Percentiles rank a stretch among this genome's conserved stretches.
Conservation (phyloP, 2,329 filamentous ascomycete species). For the Teratosphaeria gauchensis region DNA sequence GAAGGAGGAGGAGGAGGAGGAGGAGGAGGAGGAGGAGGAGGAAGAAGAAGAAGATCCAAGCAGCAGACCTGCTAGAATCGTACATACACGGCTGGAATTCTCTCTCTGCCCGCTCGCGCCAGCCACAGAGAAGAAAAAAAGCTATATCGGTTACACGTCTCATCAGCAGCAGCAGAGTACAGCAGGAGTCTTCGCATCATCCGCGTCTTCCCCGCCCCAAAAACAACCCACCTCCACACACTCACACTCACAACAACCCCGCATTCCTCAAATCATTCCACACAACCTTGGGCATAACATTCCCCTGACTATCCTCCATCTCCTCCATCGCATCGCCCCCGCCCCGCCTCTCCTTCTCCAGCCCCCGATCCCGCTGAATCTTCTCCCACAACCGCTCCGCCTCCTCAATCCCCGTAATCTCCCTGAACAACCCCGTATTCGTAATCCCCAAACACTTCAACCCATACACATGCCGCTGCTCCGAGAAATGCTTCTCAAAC, state of each 20-base stretch:
- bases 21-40: no score
- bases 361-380: slow-evolving; percentile 76
- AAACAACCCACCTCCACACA: no score
- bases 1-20: no score
- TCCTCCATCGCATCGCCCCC: slow-evolving; percentile 68
- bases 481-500: slow-evolving; percentile 98
- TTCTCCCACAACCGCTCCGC: slow-evolving; percentile 86
- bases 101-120: no score
- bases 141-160: no score
- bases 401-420: slow-evolving; percentile 88
- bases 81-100: no score
- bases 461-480: slow-evolving; percentile 84
- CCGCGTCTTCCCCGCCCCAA: no score
- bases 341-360: slow-evolving; percentile 54
- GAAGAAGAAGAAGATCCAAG: no score
- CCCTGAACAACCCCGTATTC: slow-evolving; percentile 70
- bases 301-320: slow-evolving; percentile 96
- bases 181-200: no score
- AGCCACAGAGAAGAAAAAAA: no score
- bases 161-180: no score
- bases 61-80: no score
- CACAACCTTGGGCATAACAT: slow-evolving; percentile 98
- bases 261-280: slow-evolving; percentile 93
- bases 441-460: slow-evolving; percentile 90
- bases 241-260: slow-evolving; percentile 35